phyloP scores from a whole-genome alignment of 257 asterid species.

The Nicotiana tabacum region DNA sequence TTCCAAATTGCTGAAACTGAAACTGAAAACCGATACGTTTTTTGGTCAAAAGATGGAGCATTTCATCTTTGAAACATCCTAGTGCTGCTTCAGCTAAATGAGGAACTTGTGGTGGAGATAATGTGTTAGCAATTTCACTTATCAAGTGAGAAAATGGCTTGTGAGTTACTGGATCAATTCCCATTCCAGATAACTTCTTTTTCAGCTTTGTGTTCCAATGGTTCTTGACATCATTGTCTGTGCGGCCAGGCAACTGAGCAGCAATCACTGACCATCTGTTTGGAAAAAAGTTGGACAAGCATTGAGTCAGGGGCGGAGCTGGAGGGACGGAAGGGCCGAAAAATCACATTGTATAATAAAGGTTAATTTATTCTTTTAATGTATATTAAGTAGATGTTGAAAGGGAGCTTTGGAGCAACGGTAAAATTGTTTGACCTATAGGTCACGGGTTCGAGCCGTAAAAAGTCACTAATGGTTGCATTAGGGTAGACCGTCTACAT shows the following conservation, averaged over 20 bases:
- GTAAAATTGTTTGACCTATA: too few relatives aligned
- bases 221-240: constrained; percentile 90
- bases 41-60: constrained; percentile 91
- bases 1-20: constrained; percentile 32
- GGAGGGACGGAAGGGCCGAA: too few relatives aligned
- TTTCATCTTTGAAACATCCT: constrained; percentile 94
- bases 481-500: too few relatives aligned
- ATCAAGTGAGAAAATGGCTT: constrained; percentile 91
- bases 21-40: constrained; percentile 66
- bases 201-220: constrained; percentile 96
- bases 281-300: too few relatives aligned
- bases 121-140: constrained; percentile 74
- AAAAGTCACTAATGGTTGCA: too few relatives aligned
- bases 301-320: too few relatives aligned
- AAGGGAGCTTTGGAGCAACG: too few relatives aligned
- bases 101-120: constrained; percentile 86
- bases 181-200: constrained; percentile 94
- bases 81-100: constrained; percentile 89
- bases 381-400: too few relatives aligned
- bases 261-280: constrained; percentile 89
- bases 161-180: constrained; percentile 95
- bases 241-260: constrained; percentile 85
- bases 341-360: too few relatives aligned
- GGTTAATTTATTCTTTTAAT: too few relatives aligned
- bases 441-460: too few relatives aligned